A percentile compares a stretch with the other conserved stretches of the same genome.
Evolutionary conservation across 176 grass and related monocot genomes (phyloP).

Genomic region (Bonia amplexicaulis): DNA sequence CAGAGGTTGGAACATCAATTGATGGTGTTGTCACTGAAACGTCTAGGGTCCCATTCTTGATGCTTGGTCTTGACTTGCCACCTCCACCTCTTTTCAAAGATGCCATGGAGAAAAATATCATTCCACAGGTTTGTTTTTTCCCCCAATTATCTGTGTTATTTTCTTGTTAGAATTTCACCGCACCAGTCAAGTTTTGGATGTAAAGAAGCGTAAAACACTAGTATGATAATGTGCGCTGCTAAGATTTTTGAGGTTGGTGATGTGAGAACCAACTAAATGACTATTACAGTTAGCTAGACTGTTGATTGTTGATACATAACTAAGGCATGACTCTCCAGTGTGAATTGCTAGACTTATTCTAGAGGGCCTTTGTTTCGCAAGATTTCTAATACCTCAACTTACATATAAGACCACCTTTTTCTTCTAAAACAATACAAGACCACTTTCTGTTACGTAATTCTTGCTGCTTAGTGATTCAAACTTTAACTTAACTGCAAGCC

Average conservation of each 20-base stretch:
- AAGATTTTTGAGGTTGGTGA: not conserved
- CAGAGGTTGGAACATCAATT: slow-evolving; percentile 40
- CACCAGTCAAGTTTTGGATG: not conserved
- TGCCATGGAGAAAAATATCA: slow-evolving; percentile 99
- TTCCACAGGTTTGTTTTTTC: slow-evolving; percentile 70
- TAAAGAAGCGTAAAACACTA: not conserved
- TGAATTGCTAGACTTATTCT: not conserved
- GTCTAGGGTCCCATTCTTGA: slow-evolving; percentile 79
- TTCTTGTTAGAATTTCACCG: not conserved
- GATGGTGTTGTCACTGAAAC: slow-evolving; percentile 57
- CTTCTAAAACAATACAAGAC: not conserved
- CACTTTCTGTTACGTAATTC: not conserved
- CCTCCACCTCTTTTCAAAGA: slow-evolving; percentile 99
- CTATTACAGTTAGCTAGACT: not conserved
- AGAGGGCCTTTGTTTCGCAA: not conserved
- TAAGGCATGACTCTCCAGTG: not conserved
- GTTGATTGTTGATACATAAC: not conserved
- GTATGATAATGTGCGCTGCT: not conserved
- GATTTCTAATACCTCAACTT: not conserved
- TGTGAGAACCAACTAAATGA: not conserved
- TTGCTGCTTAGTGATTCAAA: not conserved
- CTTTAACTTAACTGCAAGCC: not conserved
- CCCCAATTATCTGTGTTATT: not conserved
- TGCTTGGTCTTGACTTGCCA: slow-evolving; percentile 94
- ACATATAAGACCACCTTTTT: not conserved